Evolutionary conservation across 2,329 filamentous ascomycete species (phyloP).

Genomic region (Alternaria solani): DNA sequence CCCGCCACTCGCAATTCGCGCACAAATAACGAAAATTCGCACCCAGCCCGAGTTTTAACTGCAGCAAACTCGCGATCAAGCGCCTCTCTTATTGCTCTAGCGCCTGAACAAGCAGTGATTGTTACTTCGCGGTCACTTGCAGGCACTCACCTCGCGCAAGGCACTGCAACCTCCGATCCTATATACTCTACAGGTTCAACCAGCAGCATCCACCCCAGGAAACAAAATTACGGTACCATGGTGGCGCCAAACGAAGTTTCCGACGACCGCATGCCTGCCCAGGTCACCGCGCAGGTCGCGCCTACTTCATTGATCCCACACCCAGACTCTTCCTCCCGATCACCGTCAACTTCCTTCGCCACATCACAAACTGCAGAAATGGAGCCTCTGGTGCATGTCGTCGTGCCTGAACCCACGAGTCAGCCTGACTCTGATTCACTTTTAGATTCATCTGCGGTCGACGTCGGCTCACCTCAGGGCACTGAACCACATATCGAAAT

Average conservation of each 20-base stretch:
- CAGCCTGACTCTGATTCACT: not conserved
- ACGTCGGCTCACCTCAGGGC: not conserved
- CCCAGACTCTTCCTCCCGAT: not conserved
- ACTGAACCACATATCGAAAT: not conserved
- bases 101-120: conserved; percentile 7
- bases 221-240: not conserved
- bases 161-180: not conserved
- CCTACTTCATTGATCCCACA: conserved; percentile 4
- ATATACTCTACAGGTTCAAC: not conserved
- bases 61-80: not conserved
- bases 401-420: not conserved
- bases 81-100: not conserved
- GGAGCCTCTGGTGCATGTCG: not conserved
- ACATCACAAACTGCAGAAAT: not conserved
- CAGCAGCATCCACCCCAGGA: not conserved
- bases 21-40: not conserved
- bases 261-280: not conserved
- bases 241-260: not conserved
- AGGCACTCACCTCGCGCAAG: not conserved
- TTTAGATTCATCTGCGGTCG: not conserved
- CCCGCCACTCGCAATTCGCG: not conserved
- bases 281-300: conserved; percentile 9
- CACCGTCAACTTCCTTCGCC: not conserved
- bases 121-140: not conserved
- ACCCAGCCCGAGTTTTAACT: not conserved